Evolutionary conservation across 2,329 filamentous ascomycete species (phyloP).

Genomic region (Magnaporthiopsis poae): DNA sequence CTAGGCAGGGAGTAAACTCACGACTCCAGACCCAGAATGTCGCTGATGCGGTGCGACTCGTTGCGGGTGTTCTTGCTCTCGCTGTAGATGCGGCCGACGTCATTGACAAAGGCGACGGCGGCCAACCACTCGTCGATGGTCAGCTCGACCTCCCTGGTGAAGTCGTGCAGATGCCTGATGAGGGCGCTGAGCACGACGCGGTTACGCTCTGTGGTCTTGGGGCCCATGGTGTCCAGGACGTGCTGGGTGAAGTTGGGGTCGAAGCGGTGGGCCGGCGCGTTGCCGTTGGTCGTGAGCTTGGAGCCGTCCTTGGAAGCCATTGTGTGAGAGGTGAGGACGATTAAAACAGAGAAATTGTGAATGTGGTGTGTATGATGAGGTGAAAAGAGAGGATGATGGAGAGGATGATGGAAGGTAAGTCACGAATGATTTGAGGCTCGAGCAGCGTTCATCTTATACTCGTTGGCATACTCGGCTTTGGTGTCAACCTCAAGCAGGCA

Average conservation of each 20-base stretch:
- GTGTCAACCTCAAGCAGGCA: not conserved
- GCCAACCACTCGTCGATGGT: constrained; percentile 72
- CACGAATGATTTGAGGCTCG: no score
- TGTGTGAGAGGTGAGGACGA: not conserved
- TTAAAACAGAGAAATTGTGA: not conserved
- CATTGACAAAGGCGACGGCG: constrained; percentile 50
- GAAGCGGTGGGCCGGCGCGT: constrained; percentile 33
- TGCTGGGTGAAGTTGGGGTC: constrained; percentile 67
- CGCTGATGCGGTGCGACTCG: constrained; percentile 63
- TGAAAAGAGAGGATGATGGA: not conserved
- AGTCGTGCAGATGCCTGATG: constrained; percentile 70
- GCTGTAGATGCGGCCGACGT: constrained; percentile 59
- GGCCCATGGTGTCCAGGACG: constrained; percentile 66
- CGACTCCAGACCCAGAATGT: constrained; percentile 66
- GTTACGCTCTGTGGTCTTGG: constrained; percentile 58
- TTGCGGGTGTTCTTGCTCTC: constrained; percentile 47
- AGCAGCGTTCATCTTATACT: not conserved
- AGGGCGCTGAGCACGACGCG: constrained; percentile 58
- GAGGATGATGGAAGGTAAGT: not conserved
- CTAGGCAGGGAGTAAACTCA: constrained; percentile 19
- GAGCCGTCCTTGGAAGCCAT: constrained; percentile 2
- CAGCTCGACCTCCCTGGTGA: constrained; percentile 68
- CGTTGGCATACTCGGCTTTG: not conserved
- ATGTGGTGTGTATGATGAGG: no score
- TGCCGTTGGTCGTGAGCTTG: constrained; percentile 17